Base-by-base conservation (phyloP, 2,329 filamentous ascomycete species). In the Apiospora saccharicola region DNA sequence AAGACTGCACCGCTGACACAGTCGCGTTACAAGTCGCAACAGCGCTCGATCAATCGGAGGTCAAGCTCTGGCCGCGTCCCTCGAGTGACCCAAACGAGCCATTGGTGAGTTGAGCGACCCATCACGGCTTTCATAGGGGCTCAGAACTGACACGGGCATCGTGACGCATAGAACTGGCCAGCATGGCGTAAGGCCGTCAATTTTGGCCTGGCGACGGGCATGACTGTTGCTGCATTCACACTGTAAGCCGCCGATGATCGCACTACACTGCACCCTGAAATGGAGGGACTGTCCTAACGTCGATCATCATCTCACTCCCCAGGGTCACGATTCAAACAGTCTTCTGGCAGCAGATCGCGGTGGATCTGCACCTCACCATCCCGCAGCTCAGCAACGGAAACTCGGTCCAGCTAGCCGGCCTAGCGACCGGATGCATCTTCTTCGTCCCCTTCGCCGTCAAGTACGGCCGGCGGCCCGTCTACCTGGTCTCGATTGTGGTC, bases 371-470 rank as follows among this genome's bases (percentile, higher is more conserved):
- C 5, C 74, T 82, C 2, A 75, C 73, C 30, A 73, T 78, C 12
- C 72, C 70, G 19, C 76, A 80, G 2, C 75, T 81, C 1, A 81
- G 73, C 67, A 74, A 75, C 13, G 76, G 75, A 7, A 75, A 78
- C 6, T 81, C 81, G 0, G 75, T 77, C 0, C 78, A 80, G 53
- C 73, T 79, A 1, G 78, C 79, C 1, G 81, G 81, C 1, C 74
- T 83, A 2, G 80, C 81, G 22, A 73, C 79, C 13, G 80, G 80
- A 0, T 81, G 81, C 67, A 71, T 82, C 14, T 75, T 83, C 71
- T 80, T 83, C 68, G 77, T 83, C 7, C 81, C 81, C 0, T 76
- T 82, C 1, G 77, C 80, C 1, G 78, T 79, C 71, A 82, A 82
- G 57, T 83, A 80, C 67, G 82, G 82, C 0, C 78, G 81, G 1